Conservation (phyloP, 108 stramenopile genomes). For the Asterionellopsis glacialis region DNA sequence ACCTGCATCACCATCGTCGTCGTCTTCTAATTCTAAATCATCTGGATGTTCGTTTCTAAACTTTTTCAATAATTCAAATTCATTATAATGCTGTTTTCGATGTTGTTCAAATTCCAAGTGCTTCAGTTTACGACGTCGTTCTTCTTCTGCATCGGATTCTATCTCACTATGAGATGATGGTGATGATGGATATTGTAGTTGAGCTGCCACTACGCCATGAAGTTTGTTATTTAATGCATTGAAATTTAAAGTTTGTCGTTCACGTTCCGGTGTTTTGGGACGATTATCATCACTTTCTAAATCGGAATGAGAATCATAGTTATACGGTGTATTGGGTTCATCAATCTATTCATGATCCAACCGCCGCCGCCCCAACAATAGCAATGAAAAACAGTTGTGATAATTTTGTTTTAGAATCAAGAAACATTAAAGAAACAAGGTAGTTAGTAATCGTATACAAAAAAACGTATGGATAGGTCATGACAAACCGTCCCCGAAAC, state of each 20-base stretch:
- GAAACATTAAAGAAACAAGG: too few species aligned
- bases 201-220: slow-evolving; percentile 59
- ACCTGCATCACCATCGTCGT: slow-evolving; percentile 26
- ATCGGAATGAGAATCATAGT: slow-evolving; percentile 70
- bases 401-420: too few species aligned
- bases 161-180: slow-evolving; percentile 18
- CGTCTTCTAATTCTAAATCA: slow-evolving; percentile 43
- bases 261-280: slow-evolving; percentile 38
- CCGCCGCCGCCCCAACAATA: too few species aligned
- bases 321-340: slow-evolving; percentile 85
- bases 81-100: slow-evolving; percentile 87
- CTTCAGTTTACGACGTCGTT: slow-evolving; percentile 24
- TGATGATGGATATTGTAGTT: slow-evolving; percentile 35
- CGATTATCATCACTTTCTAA: slow-evolving; percentile 42
- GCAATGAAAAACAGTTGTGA: too few species aligned
- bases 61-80: slow-evolving; percentile 73
- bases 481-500: background rate
- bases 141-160: slow-evolving; percentile 33
- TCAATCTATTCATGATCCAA: slow-evolving; percentile 67
- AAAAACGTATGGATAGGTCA: too few species aligned
- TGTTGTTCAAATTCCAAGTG: slow-evolving; percentile 42
- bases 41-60: slow-evolving; percentile 64
- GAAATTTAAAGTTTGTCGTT: slow-evolving; percentile 40
- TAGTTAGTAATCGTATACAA: too few species aligned
- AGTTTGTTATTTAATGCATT: slow-evolving; percentile 60